Percentiles rank a stretch among this genome's conserved stretches.
Conservation (phyloP, 1,139 yeast genomes). For the Candida albicans region DNA sequence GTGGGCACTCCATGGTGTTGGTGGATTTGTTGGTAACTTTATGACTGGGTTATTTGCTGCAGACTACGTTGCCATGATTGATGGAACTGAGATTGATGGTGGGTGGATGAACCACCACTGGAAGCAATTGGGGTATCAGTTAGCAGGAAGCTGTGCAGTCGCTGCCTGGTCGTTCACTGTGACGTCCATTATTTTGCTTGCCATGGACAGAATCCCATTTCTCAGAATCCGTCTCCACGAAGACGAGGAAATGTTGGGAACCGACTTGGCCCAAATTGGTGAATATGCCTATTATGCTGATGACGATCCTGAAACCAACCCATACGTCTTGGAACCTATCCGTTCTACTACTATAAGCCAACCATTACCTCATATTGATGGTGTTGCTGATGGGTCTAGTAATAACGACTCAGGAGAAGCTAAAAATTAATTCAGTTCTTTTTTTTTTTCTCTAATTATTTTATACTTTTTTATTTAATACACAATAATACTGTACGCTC, state of each 20-base stretch:
- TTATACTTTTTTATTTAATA: too few species aligned
- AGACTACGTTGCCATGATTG: constrained; percentile 82
- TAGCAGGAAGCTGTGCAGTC: constrained; percentile 78
- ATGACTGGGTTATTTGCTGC: constrained; percentile 93
- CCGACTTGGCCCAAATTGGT: constrained; percentile 86
- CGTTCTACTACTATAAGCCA: constrained; percentile 51
- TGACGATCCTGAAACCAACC: constrained; percentile 29
- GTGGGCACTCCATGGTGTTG: constrained; percentile 90
- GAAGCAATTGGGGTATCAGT: constrained; percentile 87
- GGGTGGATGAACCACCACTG: constrained; percentile 96
- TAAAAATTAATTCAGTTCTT: background rate
- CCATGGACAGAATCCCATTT: constrained; percentile 80
- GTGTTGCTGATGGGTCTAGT: constrained; percentile 20
- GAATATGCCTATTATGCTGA: constrained; percentile 76
- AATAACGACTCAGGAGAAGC: constrained; percentile 17
- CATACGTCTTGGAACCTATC: constrained; percentile 74
- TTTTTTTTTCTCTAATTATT: too few species aligned
- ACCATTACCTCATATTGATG: constrained; percentile 29
- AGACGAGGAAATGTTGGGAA: constrained; percentile 88
- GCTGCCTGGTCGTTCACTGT: constrained; percentile 80
- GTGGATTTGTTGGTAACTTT: constrained; percentile 83
- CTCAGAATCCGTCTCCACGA: constrained; percentile 81
- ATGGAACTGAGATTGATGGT: constrained; percentile 71
- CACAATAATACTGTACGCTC: too few species aligned
- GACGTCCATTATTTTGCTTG: constrained; percentile 67